These are phyloP conservation scores for Globisporangium acanthophoron DNA, from an alignment of 352 stramenopile species.

Conservation along the genomic window DNA sequence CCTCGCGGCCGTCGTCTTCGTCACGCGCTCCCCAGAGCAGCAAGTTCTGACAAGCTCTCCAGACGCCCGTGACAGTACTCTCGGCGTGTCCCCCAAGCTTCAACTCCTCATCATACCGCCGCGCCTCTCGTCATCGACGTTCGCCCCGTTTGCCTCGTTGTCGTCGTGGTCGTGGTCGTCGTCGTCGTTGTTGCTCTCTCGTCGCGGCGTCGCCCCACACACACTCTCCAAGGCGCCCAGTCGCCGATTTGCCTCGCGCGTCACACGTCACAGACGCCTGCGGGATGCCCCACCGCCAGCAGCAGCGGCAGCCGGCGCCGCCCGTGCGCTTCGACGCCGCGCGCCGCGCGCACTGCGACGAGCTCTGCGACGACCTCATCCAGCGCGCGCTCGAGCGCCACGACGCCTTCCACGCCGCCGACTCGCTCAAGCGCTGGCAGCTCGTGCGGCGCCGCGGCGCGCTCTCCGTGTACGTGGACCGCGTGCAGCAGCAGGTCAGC, in stretches of 20 bases:
- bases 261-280: neutral
- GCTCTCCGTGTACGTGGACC: constrained; percentile 43
- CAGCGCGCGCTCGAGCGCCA: constrained; percentile 46
- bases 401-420: constrained; percentile 44
- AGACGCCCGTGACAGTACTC: too few relatives aligned
- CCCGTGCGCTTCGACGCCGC: constrained; percentile 30
- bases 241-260: too few relatives aligned
- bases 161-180: neutral
- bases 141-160: neutral
- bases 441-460: constrained; percentile 49
- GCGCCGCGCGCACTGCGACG: constrained; percentile 35
- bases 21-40: too few relatives aligned
- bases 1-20: too few relatives aligned
- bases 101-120: too few relatives aligned
- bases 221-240: too few relatives aligned
- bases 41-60: too few relatives aligned
- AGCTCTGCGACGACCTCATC: constrained; percentile 50
- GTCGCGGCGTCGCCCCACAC: too few relatives aligned
- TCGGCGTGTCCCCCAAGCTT: too few relatives aligned
- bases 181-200: too few relatives aligned
- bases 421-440: constrained; percentile 39
- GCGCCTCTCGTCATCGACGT: too few relatives aligned
- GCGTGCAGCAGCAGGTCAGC: constrained; percentile 1
- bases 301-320: neutral
- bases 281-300: neutral